Conservation (phyloP, 2,329 filamentous ascomycete genomes). For the Hortaea werneckii region DNA sequence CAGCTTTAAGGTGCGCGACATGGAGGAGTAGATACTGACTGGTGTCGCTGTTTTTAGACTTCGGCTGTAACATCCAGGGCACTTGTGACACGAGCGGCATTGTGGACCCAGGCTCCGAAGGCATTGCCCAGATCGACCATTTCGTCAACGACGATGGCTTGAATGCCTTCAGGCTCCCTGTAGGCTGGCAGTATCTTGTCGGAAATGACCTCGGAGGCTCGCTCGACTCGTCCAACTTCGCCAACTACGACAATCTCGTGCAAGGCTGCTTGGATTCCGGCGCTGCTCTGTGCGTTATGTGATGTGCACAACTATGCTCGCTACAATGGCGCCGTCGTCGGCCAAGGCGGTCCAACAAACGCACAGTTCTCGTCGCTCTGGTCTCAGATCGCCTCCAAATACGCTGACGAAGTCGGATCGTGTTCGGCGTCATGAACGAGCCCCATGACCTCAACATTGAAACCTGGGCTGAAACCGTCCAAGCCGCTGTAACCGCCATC, state of each 20-base stretch:
- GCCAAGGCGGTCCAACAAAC: constrained; percentile 54
- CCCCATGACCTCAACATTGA: constrained; percentile 41
- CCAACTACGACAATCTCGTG: constrained; percentile 19
- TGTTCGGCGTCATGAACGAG: constrained; percentile 61
- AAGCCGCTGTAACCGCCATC: constrained; percentile 55
- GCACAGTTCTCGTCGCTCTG: constrained; percentile 50
- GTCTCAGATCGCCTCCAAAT: constrained; percentile 46
- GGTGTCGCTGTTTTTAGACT: constrained; percentile 15
- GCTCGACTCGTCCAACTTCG: constrained; percentile 14
- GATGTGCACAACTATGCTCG: constrained; percentile 30
- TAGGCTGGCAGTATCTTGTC: constrained; percentile 25
- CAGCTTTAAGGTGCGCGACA: too few relatives aligned
- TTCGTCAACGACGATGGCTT: constrained; percentile 45
- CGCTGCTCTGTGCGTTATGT: constrained; percentile 21
- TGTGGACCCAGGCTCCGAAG: constrained; percentile 23
- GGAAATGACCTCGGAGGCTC: constrained; percentile 19
- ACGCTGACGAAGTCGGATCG: constrained; percentile 45
- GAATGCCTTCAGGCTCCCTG: constrained; percentile 48
- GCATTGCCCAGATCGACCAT: constrained; percentile 44
- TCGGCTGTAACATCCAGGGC: constrained; percentile 30
- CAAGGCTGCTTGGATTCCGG: constrained; percentile 28
- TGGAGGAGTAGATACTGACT: too few relatives aligned
- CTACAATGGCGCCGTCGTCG: constrained; percentile 53
- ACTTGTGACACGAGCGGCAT: constrained; percentile 25
- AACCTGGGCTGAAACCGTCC: constrained; percentile 51